Evolutionary conservation across 129 eudicot species (phyloP).

Genomic region (Solidago caesia): DNA sequence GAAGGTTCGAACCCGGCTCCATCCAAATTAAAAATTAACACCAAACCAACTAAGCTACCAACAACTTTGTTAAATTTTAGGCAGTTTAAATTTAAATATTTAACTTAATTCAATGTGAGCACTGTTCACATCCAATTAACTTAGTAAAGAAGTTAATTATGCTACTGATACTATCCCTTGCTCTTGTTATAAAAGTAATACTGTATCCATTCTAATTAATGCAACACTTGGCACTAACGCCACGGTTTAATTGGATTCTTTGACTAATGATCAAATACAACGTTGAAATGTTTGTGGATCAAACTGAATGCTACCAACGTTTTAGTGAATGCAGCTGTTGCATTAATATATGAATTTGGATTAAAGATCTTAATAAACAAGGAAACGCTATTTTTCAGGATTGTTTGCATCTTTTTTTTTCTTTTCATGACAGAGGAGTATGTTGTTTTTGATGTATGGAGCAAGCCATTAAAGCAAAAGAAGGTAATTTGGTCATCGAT

Average conservation of each 20-base stretch:
- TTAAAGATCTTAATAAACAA: neutral
- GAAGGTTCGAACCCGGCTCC: too few relatives aligned
- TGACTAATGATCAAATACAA: neutral
- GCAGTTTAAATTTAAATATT: too few relatives aligned
- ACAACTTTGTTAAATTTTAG: too few relatives aligned
- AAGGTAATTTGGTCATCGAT: slow-evolving; percentile 45
- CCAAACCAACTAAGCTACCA: too few relatives aligned
- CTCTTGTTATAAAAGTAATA: neutral
- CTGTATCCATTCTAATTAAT: neutral
- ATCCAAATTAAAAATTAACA: too few relatives aligned
- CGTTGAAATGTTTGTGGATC: neutral
- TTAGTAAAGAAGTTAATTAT: neutral
- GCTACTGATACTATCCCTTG: neutral
- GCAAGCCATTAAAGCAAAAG: slow-evolving; percentile 72
- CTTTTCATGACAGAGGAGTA: neutral
- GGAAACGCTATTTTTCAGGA: neutral
- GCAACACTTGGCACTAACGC: neutral
- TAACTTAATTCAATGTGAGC: too few relatives aligned
- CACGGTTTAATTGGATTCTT: neutral
- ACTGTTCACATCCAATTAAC: too few relatives aligned
- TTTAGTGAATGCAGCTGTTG: neutral
- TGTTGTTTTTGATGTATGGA: slow-evolving; percentile 48
- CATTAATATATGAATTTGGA: neutral
- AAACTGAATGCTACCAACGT: slow-evolving; percentile 7
- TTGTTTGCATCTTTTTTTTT: too few relatives aligned